Percentiles rank a stretch among this genome's conserved stretches.
Evolutionary conservation across 2,329 filamentous ascomycete genomes (phyloP).

Genomic region (Tolypocladium cylindrosporum): DNA sequence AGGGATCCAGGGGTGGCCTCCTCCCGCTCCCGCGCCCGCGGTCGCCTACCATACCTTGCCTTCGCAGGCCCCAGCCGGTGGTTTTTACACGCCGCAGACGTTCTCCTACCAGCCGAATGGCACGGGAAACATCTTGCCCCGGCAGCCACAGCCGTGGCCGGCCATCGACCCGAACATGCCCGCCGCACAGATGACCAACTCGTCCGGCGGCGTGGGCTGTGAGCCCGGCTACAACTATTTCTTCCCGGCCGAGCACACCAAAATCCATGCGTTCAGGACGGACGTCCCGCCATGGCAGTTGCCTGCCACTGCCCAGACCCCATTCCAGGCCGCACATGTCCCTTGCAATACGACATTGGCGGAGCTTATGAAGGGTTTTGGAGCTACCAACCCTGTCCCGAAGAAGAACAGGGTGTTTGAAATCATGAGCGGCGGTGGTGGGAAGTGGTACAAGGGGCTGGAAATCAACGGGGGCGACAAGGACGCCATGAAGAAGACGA

Average conservation of each 20-base stretch:
- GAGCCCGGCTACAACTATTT: conserved; percentile 56
- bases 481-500: conserved; percentile 34
- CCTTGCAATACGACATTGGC: conserved; percentile 41
- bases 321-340: conserved; percentile 40
- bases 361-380: conserved; percentile 49
- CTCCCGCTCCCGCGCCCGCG: background rate
- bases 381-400: conserved; percentile 37
- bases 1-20: conserved; percentile 6
- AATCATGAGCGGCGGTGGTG: conserved; percentile 42
- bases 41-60: background rate
- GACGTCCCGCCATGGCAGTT: conserved; percentile 43
- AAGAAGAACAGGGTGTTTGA: conserved; percentile 50
- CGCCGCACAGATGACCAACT: conserved; percentile 45
- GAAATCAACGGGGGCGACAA: conserved; percentile 39
- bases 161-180: conserved; percentile 34
- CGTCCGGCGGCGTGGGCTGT: conserved; percentile 45
- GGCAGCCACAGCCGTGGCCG: conserved; percentile 32
- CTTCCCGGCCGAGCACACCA: conserved; percentile 47
- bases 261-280: conserved; percentile 47
- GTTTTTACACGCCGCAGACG: conserved; percentile 15
- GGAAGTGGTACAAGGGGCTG: conserved; percentile 49
- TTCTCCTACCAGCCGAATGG: conserved; percentile 28
- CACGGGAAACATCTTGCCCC: conserved; percentile 21
- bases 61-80: conserved; percentile 7
- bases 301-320: conserved; percentile 27